Conservation (phyloP, 768 basidiomycete species). For the Lactifluus subvellereus region DNA sequence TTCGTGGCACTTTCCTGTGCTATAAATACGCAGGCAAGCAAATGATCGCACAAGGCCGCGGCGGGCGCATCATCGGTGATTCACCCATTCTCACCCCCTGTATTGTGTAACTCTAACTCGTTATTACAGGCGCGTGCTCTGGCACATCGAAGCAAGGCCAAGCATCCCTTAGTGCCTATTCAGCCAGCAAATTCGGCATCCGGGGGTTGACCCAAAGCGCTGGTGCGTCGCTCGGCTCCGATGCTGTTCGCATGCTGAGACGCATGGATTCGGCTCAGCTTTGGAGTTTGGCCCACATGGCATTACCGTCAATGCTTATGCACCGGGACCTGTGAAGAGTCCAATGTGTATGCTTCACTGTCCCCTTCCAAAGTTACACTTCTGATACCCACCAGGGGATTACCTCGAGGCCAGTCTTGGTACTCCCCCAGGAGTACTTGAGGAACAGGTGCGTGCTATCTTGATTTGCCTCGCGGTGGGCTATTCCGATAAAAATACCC, state of each 20-base stretch:
- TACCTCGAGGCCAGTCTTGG: conserved; percentile 6
- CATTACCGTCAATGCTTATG: conserved; percentile 27
- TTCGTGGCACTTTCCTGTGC: conserved; percentile 25
- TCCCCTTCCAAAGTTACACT: not conserved
- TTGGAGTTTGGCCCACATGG: conserved; percentile 22
- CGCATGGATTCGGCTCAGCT: conserved; percentile 11
- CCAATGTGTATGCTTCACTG: conserved; percentile 18
- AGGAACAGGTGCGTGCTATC: conserved; percentile 10
- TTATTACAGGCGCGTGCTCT: conserved; percentile 18
- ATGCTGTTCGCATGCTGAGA: conserved; percentile 3
- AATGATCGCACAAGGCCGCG: conserved; percentile 27
- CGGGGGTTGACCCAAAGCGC: conserved; percentile 30
- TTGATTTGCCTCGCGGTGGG: too few species aligned
- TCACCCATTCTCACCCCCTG: not conserved
- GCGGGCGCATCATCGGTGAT: conserved; percentile 27
- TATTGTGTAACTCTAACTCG: not conserved
- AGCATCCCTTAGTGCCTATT: conserved; percentile 26
- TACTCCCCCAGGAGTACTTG: conserved; percentile 11
- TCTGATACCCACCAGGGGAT: conserved; percentile 12
- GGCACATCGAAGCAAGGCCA: conserved; percentile 9
- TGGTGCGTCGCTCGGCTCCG: conserved; percentile 5
- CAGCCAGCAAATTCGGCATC: conserved; percentile 32
- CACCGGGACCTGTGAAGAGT: conserved; percentile 24
- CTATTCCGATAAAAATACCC: not conserved
- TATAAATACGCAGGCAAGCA: conserved; percentile 27